Evolutionary conservation across 345 rosid species (phyloP), one percentile per base, ranked within the genome.

Genomic region (Triadica sebifera): DNA sequence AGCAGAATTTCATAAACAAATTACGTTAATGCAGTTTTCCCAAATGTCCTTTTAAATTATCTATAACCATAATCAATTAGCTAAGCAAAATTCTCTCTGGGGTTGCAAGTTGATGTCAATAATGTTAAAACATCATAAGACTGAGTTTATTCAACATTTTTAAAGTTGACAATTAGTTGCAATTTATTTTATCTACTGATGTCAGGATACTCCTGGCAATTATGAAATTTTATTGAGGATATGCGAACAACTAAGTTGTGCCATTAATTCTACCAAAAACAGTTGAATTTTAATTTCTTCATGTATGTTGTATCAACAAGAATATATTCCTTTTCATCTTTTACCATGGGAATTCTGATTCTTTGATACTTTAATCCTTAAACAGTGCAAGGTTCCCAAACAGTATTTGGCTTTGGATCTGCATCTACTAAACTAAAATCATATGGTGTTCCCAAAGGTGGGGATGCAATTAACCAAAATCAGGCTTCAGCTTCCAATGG

Each of bases 361-460:
- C 38, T 41, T 34, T 69, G n/a, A 12, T 57, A 20, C 7, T 20
- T 66, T 78, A 47, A 25, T 46, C 59, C 12, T 57, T 52, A 29
- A 51, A 53, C 85, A 89, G 90, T 80, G 77, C 73, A 80, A 55
- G 67, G 76, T 12, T 80, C 88, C 2, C 87, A 83, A 81, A 76
- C 87, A 73, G 89, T 89, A 34, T 87, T 89, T 74, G 93, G 90
- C 15, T 46, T 45, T 62, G 93, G 86, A 62, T 81, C 85, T 70
- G 86, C 82, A 12, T 78, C 86, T 0, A 45, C 77, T 77, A 81
- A 83, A 5, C 63, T 81, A 24, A 89, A 78, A 72, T 72, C 91
- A 62, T 82, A 78, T 70, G 89, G 80, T 70, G 67, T 73, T 66
- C 68, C 76, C 43, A 83, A 58, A 70, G 79, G 70, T 63, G 69